Conservation (phyloP, 148 eudicot species). For the Selenicereus undatus region DNA sequence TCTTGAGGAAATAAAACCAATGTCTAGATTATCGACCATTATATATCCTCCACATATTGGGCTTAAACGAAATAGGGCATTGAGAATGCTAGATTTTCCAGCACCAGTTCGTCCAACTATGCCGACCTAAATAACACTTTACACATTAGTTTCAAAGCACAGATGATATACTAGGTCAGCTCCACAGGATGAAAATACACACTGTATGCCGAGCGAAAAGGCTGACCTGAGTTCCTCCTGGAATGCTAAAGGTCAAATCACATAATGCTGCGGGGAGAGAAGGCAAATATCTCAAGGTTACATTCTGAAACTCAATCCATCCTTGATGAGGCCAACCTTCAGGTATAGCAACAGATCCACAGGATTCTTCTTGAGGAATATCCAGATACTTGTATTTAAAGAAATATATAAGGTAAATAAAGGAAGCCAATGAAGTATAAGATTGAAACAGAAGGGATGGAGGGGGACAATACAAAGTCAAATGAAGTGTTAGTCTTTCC, state of each 20-base stretch:
- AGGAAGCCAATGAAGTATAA: neutral
- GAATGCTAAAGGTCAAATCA: constrained; percentile 59
- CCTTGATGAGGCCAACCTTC: constrained; percentile 76
- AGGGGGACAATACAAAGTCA: neutral
- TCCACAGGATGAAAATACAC: neutral
- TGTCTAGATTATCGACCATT: constrained; percentile 64
- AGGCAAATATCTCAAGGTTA: constrained; percentile 77
- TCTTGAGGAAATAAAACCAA: constrained; percentile 44
- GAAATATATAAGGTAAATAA: neutral
- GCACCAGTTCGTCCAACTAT: constrained; percentile 98
- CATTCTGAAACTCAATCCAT: constrained; percentile 70
- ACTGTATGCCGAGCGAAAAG: neutral
- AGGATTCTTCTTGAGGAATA: constrained; percentile 66
- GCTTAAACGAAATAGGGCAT: constrained; percentile 83
- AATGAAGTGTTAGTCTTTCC: neutral
- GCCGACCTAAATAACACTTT: constrained; percentile 58
- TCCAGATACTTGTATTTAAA: constrained; percentile 68
- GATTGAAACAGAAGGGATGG: neutral
- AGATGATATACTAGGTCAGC: neutral
- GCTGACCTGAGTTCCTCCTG: constrained; percentile 73
- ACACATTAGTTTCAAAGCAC: constrained; percentile 1
- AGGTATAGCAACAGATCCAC: constrained; percentile 36
- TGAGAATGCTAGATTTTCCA: constrained; percentile 92
- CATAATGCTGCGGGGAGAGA: constrained; percentile 73
- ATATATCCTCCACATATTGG: constrained; percentile 67